Evolutionary conservation across 129 eudicot species (phyloP).

Genomic region (Flaveria linearis): DNA sequence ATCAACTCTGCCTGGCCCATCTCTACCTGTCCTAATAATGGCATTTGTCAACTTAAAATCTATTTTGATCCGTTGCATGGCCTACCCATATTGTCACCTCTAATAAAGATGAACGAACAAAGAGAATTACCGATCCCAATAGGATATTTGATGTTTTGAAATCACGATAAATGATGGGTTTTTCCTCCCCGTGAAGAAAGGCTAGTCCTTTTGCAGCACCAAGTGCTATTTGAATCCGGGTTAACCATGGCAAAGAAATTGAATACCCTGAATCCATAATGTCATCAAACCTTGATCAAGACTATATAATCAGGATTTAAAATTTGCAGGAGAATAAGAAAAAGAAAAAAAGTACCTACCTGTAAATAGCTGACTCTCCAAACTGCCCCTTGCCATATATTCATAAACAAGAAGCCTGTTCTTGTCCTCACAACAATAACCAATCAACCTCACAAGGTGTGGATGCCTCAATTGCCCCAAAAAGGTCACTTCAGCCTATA

Average conservation of each 20-base stretch:
- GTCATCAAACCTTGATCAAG: neutral
- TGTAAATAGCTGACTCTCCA: conserved; percentile 73
- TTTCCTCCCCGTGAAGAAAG: conserved; percentile 78
- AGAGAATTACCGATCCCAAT: conserved; percentile 57
- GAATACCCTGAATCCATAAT: conserved; percentile 53
- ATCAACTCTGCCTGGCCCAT: no score
- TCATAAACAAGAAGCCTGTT: conserved; percentile 88
- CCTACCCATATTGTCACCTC: no score
- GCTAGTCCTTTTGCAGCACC: conserved; percentile 93
- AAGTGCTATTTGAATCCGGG: conserved; percentile 71
- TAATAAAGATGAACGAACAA: neutral
- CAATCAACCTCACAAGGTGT: conserved; percentile 81
- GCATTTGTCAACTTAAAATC: no score
- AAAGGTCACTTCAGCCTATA: conserved; percentile 79
- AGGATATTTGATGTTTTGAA: conserved; percentile 84
- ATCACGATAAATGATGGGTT: conserved; percentile 83
- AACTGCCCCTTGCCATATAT: conserved; percentile 73
- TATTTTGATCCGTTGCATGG: no score
- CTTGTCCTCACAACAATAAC: conserved; percentile 84
- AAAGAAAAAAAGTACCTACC: conserved; percentile 43
- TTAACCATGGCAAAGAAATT: conserved; percentile 74
- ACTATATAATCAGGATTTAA: neutral
- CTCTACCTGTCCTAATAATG: no score
- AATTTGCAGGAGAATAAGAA: neutral
- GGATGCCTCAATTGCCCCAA: conserved; percentile 93